These are phyloP conservation scores for Neurospora pannonica DNA, from an alignment of 495 filamentous ascomycete species.

Conservation along the genomic window DNA sequence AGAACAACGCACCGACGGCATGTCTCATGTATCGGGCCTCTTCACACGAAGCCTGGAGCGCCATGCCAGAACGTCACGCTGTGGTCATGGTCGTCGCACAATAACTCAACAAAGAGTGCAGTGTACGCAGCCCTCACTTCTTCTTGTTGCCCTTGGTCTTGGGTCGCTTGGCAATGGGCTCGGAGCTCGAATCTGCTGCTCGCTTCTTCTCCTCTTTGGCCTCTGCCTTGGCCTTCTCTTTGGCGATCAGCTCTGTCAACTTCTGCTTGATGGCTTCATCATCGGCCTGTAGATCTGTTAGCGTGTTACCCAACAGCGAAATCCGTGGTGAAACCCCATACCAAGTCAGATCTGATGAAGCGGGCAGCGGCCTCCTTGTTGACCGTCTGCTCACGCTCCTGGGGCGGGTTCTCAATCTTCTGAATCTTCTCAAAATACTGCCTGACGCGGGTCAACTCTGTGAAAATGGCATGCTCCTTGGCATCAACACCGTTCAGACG, in stretches of 20 bases:
- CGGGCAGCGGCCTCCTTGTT: constrained; percentile 74
- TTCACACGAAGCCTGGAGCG: neutral
- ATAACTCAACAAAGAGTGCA: neutral
- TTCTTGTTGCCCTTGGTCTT: constrained; percentile 22
- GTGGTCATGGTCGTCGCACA: neutral
- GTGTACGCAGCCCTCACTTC: constrained; percentile 5
- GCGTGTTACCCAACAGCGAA: neutral
- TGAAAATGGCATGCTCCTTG: constrained; percentile 74
- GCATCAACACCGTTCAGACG: constrained; percentile 70
- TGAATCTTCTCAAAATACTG: constrained; percentile 95
- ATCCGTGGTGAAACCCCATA: constrained; percentile 19
- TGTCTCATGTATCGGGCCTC: neutral
- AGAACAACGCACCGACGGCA: neutral
- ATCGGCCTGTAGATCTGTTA: constrained; percentile 21
- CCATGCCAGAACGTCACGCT: neutral
- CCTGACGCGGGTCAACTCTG: constrained; percentile 73
- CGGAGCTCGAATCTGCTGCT: constrained; percentile 18
- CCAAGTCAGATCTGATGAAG: constrained; percentile 73
- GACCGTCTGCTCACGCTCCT: constrained; percentile 49
- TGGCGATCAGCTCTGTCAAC: constrained; percentile 35
- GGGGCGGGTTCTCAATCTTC: constrained; percentile 40
- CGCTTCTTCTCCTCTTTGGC: constrained; percentile 31
- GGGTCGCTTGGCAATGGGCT: constrained; percentile 14
- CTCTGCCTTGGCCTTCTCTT: constrained; percentile 35
- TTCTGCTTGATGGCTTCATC: constrained; percentile 29